Base-by-base conservation (phyloP, 192 early-diverging fungal genomes). In the Cladochytrium replicatum region DNA sequence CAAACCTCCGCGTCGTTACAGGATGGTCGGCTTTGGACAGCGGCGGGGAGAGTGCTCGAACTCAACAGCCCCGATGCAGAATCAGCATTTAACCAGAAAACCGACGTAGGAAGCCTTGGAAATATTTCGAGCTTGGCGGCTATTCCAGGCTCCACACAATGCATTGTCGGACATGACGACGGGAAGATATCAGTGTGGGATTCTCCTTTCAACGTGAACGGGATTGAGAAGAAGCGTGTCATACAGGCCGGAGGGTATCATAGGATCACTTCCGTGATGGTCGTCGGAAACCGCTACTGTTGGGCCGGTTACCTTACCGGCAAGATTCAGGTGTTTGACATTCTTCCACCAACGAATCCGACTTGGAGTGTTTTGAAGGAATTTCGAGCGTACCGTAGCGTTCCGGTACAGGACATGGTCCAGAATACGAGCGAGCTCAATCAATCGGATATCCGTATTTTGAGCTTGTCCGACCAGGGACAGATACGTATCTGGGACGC, bases 241-340 rank as follows among this genome's bases (percentile, higher is more conserved):
- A 64, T 82, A 6, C 43, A 42, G 31, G 66, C 69, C 15, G 80
- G 69, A 0, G 69, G 76, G 1, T 65, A 72, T 46, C 87, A 88
- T 63, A 71, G 73, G 29, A 79, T 88, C 25, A 78, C 72, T 44
- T 62, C 73, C 11, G 53, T 89, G 41, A 34, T 74, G 5, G 63
- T 68, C n/a, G 72, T 87, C 0, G 78, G 71, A 5, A 72, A 80
- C n/a, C 62, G 66, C 56, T 50, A 71, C 41, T 52, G 88, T 7
- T 91, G 88, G 88, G 74, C 68, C 19, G 88, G 87, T 3, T 83
- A 74, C 47, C 68, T 72, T 6, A 88, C 83, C 29, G 88, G 88
- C 17, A 86, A 80, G 63, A 80, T 89, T 27, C 69, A 75, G 34
- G 69, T 91, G 6, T 83, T 80, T 28, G 83, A 91, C 57, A 62